These are phyloP conservation scores for Coemansia sp. DNA, from an alignment of 192 early-diverging fungal genomes.

Conservation along the genomic window DNA sequence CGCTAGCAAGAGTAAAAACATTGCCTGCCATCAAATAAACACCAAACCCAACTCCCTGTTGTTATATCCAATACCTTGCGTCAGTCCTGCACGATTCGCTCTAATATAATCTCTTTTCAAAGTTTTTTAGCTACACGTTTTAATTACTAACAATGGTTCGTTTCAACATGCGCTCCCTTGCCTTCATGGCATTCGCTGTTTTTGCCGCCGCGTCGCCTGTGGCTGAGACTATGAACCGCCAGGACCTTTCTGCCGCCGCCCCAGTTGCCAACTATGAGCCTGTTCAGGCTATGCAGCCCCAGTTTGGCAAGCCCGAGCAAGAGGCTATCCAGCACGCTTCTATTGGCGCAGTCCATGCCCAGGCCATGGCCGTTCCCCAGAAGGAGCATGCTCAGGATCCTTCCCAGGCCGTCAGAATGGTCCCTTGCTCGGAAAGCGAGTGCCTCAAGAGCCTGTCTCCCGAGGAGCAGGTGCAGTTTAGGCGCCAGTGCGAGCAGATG, in stretches of 20 bases:
- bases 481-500: constrained; percentile 42
- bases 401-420: constrained; percentile 23
- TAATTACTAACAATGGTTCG: constrained; percentile 32
- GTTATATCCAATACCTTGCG: background rate
- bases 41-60: background rate
- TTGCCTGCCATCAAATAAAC: background rate
- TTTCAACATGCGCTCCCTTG: constrained; percentile 41
- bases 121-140: background rate
- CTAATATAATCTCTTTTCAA: background rate
- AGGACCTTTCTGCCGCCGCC: constrained; percentile 16
- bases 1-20: background rate
- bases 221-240: constrained; percentile 15
- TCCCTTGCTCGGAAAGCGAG: constrained; percentile 43
- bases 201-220: constrained; percentile 41
- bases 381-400: constrained; percentile 3
- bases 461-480: constrained; percentile 39
- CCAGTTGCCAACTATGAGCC: constrained; percentile 10
- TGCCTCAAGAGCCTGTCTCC: constrained; percentile 39
- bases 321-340: constrained; percentile 15
- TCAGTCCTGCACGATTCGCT: background rate
- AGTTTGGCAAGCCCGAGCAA: constrained; percentile 10
- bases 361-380: constrained; percentile 19
- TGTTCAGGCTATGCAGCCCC: constrained; percentile 14
- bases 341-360: background rate
- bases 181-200: constrained; percentile 47